phyloP scores from a whole-genome alignment of 768 basidiomycete genomes.

The Kwoniella sp. region DNA sequence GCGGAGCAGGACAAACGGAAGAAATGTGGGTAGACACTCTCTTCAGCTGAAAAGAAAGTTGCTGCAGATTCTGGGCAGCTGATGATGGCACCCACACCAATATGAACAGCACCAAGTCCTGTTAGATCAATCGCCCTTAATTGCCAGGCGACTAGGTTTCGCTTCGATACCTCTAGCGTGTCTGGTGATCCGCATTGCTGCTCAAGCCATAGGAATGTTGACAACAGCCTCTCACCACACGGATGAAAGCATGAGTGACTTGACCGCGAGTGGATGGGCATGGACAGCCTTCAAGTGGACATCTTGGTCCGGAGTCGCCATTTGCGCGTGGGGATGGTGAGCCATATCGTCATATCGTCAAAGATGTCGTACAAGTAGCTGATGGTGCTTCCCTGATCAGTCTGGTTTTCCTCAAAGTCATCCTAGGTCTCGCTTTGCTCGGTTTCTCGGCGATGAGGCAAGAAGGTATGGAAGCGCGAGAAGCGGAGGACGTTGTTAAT shows the following conservation, averaged over 20 bases:
- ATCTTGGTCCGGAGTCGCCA: conserved; percentile 35
- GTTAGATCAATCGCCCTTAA: conserved; percentile 92
- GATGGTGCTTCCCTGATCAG: conserved; percentile 51
- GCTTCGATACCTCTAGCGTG: conserved; percentile 88
- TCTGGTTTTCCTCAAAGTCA: conserved; percentile 81
- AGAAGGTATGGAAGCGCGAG: conserved; percentile 71
- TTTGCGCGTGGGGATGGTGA: conserved; percentile 76
- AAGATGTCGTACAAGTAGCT: neutral
- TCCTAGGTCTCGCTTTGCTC: conserved; percentile 85
- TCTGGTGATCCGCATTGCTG: conserved; percentile 60
- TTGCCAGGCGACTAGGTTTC: conserved; percentile 90
- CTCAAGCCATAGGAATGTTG: conserved; percentile 58
- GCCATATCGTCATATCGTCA: conserved; percentile 34
- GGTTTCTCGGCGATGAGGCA: conserved; percentile 76
- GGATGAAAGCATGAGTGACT: conserved; percentile 21
- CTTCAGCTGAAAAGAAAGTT: neutral
- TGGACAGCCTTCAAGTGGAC: conserved; percentile 62
- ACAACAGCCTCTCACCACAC: conserved; percentile 33
- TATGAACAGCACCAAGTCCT: conserved; percentile 68
- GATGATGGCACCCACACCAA: neutral
- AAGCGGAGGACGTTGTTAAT: conserved; percentile 76
- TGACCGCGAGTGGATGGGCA: conserved; percentile 27
- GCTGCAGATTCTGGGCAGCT: neutral
- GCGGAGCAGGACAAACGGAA: conserved; percentile 36
- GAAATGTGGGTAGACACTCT: conserved; percentile 62